Evolutionary conservation across 108 stramenopile genomes (phyloP), one percentile per base, ranked within the genome.

Genomic region (Conticribra weissflogii): DNA sequence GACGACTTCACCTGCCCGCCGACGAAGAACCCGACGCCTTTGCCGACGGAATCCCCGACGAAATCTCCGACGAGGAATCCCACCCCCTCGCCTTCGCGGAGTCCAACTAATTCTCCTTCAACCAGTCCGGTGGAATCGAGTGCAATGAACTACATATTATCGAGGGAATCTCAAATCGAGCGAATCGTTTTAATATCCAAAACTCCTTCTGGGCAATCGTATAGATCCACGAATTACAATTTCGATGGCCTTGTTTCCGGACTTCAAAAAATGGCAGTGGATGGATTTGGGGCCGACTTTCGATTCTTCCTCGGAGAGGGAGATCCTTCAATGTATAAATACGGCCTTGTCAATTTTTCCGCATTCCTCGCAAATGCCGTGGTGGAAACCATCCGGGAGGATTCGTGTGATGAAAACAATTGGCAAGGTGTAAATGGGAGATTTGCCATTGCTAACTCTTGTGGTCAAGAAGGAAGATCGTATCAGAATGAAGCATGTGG

Each of bases 321-420:
- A 29, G 41, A 53, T 31, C 23, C 25, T 29, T 30, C 60, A 18
- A 15, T 59, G 21, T 55, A 47, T 24, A 24, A 54, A 19, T 62
- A 62, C 19, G 74, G 74, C 19, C 44, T 83, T 2, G 75, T 71
- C 34, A 77, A 82, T 44, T n/a, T 78, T 14, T 71, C 64, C 4
- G 71, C 66, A 16, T 82, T 78, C 17, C 25, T 81, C 22, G 74
- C 79, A 25, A 68, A 74, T 49, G 57, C 63, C n/a, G 72, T 83
- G 82, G 63, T 76, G 21, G 78, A 83, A 32, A 56, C 54, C 24
- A 83, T 83, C 44, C 66, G 71, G 31, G 70, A 75, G 51, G 82
- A 83, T 69, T 55, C 82, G 19, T 83, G 82, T 31, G 74, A 70
- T 27, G 82, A 83, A 59, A 54, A 66, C 30, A 79, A 75, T 36